phyloP scores from a whole-genome alignment of 257 asterid species.

The Solanum pinnatisectum region DNA sequence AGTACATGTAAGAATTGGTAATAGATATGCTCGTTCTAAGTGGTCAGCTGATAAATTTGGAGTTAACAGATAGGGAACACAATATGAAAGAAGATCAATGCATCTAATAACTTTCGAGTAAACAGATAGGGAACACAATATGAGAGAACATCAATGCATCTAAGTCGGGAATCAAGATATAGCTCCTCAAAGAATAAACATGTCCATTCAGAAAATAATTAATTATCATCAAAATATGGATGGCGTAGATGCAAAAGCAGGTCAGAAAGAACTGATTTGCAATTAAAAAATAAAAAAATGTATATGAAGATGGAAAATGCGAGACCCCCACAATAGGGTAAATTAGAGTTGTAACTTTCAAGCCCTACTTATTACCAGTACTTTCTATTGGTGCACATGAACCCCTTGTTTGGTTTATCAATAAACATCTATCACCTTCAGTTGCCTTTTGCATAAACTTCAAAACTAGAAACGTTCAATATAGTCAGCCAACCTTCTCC shows the following conservation, averaged over 20 bases:
- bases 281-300: neutral
- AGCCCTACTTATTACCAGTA: neutral
- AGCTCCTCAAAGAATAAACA: neutral
- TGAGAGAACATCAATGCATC: neutral
- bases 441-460: neutral
- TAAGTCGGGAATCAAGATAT: neutral
- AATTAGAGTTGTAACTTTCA: neutral
- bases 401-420: neutral
- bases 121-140: neutral
- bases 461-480: neutral
- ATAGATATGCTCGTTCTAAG: neutral
- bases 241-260: neutral
- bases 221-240: neutral
- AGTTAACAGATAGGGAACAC: neutral
- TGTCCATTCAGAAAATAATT: neutral
- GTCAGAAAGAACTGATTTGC: neutral
- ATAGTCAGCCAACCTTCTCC: neutral
- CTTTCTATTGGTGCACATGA: neutral
- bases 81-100: neutral
- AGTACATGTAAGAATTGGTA: neutral
- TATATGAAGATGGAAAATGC: neutral
- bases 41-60: neutral
- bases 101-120: neutral
- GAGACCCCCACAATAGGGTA: neutral
- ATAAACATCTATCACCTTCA: neutral